Base-by-base conservation (phyloP, 352 stramenopile species). In the Globisporangium barbulae region DNA sequence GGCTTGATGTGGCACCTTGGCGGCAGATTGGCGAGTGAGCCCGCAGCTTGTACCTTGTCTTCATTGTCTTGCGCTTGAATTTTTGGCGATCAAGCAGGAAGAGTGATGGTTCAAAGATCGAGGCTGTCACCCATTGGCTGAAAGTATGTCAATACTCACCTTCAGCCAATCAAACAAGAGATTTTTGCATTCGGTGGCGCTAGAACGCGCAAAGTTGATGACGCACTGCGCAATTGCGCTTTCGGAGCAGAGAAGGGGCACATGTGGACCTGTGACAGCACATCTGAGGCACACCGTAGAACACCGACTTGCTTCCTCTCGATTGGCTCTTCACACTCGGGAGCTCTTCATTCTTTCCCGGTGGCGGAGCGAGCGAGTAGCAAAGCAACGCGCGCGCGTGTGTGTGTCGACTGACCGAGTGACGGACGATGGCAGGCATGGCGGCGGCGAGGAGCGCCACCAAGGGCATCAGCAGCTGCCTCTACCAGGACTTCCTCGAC, bases 401-500 rank as follows among this genome's bases (percentile, higher is more conserved):
- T 22, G 10, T 28, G 25, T 28, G 25, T 28, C 25, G 13, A 15
- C 30, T 8, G 13, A 45, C 17, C 9, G 10, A 39, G 15, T n/a
- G 6, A 31, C 41, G 12, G 41, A 41, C 41, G 42, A 57, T 57
- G 50, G 30, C 39, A 15, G 45, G 41, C 39, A 62, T 62, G 56
- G 28, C 56, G 19, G 56, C 39, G 4, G 71, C 55, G 48, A 50
- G 69, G 61, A 71, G 70, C 28, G 77, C 74, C 6, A 74, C 72
- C 22, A 69, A 74, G 54, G 76, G 76, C 49, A 76, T 89, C 52
- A 82, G 78, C 61, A 88, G 78, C 72, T 88, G 74, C 48, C 70
- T 88, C 47, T 93, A 88, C 68, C 72, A 66, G 37, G 77, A 90
- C 62, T 93, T 93, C 61, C 53, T 93, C 49, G 75, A 77, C 42